Percentiles rank a stretch among this genome's conserved stretches.
Conservation (phyloP, 2,329 filamentous ascomycete genomes). For the Colletotrichum scovillei region DNA sequence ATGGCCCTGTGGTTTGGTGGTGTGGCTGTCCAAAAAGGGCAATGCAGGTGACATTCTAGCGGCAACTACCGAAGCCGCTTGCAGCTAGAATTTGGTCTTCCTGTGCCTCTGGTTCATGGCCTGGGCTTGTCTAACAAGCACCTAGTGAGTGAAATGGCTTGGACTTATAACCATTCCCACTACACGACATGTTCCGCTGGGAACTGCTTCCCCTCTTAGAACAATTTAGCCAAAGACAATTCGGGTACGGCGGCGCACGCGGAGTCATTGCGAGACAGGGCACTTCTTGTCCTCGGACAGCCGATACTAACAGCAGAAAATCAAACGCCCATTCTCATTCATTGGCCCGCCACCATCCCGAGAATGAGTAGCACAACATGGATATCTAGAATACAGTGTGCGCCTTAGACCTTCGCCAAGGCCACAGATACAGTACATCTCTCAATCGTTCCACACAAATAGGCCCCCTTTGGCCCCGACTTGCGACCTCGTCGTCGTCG, state of each 20-base stretch:
- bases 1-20: not conserved
- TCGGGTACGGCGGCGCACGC: not conserved
- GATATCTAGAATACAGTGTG: constrained; percentile 30
- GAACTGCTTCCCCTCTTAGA: not conserved
- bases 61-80: not conserved
- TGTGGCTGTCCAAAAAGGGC: not conserved
- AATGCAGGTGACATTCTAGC: not conserved
- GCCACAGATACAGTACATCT: not conserved
- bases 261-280: not conserved
- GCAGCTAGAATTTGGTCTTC: not conserved
- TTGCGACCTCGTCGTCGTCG: not conserved
- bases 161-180: too few relatives aligned
- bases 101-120: too few relatives aligned
- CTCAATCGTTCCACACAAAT: not conserved
- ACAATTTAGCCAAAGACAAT: not conserved
- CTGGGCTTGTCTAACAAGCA: too few relatives aligned
- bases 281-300: not conserved
- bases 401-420: not conserved
- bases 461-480: not conserved
- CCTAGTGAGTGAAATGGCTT: too few relatives aligned
- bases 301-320: not conserved
- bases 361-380: constrained; percentile 4
- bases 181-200: not conserved
- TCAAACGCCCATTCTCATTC: not conserved
- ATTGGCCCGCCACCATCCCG: not conserved